Percentiles rank a stretch among this genome's conserved stretches.
phyloP scores from a whole-genome alignment of 306 rosid genomes.

The Fagus sylvatica region DNA sequence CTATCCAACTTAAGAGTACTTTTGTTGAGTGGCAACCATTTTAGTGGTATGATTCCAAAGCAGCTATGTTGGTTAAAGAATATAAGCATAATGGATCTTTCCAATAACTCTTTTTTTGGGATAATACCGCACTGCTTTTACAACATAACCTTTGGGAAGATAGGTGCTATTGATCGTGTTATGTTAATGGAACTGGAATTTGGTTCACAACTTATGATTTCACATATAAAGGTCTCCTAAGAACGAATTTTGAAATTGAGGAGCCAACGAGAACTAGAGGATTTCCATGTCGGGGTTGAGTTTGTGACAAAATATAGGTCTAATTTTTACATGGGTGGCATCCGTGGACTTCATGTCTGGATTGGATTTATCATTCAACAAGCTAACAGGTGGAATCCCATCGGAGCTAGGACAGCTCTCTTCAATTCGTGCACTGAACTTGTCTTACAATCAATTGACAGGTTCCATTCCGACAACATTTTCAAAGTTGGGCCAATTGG shows the following conservation, averaged over 20 bases:
- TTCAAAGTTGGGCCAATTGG: background rate
- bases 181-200: no score
- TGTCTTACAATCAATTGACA: conserved; percentile 17
- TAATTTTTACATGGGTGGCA: conserved; percentile 10
- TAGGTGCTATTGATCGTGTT: background rate
- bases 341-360: conserved; percentile 19
- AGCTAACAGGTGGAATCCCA: conserved; percentile 24
- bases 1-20: conserved; percentile 9
- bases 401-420: conserved; percentile 6
- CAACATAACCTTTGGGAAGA: background rate
- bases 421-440: conserved; percentile 3
- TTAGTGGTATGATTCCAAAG: conserved; percentile 21
- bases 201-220: no score
- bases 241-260: background rate
- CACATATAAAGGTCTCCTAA: background rate
- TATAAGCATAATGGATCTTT: background rate
- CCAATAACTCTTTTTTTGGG: conserved; percentile 17
- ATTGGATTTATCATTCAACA: conserved; percentile 22
- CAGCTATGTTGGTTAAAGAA: conserved; percentile 7
- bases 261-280: background rate
- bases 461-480: conserved; percentile 22
- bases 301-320: conserved; percentile 25
- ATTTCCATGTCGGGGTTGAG: background rate
- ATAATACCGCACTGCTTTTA: conserved; percentile 18
- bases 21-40: conserved; percentile 13